phyloP scores from a whole-genome alignment of 2,329 filamentous ascomycete species.

The Pezicula neosporulosa region DNA sequence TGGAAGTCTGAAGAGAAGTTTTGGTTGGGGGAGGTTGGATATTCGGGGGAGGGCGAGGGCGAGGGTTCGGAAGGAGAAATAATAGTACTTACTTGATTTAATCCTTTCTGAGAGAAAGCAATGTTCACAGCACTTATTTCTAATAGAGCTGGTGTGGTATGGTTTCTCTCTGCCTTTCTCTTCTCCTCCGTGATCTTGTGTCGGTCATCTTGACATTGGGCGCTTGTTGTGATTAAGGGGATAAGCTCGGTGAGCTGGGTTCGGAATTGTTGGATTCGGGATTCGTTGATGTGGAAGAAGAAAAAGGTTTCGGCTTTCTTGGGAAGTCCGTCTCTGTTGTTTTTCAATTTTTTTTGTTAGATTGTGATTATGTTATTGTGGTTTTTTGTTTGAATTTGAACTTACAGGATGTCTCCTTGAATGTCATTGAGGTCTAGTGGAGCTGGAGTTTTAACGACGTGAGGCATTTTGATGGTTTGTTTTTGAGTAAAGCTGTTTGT shows the following conservation, averaged over 20 bases:
- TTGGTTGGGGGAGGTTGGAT: too few species aligned
- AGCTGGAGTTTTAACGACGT: too few species aligned
- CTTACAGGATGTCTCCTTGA: slow-evolving; percentile 7
- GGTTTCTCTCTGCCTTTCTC: too few species aligned
- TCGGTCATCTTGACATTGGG: not conserved
- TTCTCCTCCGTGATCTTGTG: not conserved
- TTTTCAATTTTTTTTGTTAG: not conserved
- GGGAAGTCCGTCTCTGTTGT: slow-evolving; percentile 1
- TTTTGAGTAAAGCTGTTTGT: too few species aligned
- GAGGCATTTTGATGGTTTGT: too few species aligned
- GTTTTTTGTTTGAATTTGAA: not conserved
- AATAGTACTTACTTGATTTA: slow-evolving; percentile 13
- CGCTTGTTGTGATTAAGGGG: not conserved
- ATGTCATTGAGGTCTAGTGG: not conserved
- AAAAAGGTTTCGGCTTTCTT: slow-evolving; percentile 3
- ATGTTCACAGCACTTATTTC: slow-evolving; percentile 14
- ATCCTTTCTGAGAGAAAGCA: slow-evolving; percentile 22
- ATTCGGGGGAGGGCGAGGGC: too few species aligned
- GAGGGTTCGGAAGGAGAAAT: not conserved
- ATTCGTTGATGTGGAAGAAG: not conserved
- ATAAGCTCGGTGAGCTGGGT: not conserved
- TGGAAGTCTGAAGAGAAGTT: slow-evolving; percentile 30
- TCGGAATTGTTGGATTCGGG: not conserved
- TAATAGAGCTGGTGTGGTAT: not conserved
- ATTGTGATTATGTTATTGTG: not conserved